Evolutionary conservation across 1,139 yeast genomes (phyloP), one percentile per base, ranked within the genome.

Genomic region (Pichia sp.): DNA sequence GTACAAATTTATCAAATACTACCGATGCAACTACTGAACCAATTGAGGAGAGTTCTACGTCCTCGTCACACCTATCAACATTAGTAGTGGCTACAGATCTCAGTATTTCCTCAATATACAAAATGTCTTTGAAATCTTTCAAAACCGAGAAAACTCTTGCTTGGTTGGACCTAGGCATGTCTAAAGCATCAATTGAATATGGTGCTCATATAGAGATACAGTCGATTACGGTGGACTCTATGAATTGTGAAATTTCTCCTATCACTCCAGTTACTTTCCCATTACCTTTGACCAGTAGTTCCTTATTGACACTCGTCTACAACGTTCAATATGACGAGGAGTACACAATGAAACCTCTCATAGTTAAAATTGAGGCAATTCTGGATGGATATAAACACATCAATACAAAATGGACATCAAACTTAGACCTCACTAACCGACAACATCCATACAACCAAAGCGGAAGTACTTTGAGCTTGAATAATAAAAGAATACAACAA

Each of bases 321-420:
- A 66, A 64, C 35, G 53, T 76, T 19, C 46, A 52, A 25, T 61
- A 55, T 34, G 51, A 46, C 22, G 53, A 48, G 17, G 41, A 51
- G 37, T 29, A 52, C 63, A 21, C 63, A 58, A 43, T 67, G 62
- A 39, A 57, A 63, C 43, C 59, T 47, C 58, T 71, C 22, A 50
- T 50, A 17, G 57, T 71, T 21, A 50, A 49, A 47, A 39, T 67
- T 46, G 42, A 59, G 52, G 41, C 65, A 11, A 45, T 41, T 8
- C 35, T 50, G 10, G 45, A 44, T 30, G 40, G 36, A 3, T 26
- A 39, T 0, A 51, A 53, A 22, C 40, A 50, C 7, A 67, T 79
- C n/a, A 55, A 60, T 11, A 77, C 85, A 1, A 62, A 63, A 33
- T 77, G 87, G 79, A 61, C 72, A 3, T 82, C 88, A 1, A 63